phyloP scores from a whole-genome alignment of 805 yeast species.

The Candida ponderosae region DNA sequence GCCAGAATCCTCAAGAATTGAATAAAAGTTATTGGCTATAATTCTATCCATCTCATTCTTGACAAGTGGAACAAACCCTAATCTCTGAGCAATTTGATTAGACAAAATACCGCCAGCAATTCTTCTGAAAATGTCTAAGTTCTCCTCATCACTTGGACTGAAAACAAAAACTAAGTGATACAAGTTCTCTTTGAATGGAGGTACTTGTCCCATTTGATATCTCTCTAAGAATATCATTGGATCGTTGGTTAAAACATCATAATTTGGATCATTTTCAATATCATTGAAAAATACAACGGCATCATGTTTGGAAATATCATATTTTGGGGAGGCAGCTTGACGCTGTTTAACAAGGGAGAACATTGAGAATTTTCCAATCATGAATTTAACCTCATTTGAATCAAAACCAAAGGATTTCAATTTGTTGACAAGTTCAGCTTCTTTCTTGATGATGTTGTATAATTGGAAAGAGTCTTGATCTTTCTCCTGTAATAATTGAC shows the following conservation, averaged over 20 bases:
- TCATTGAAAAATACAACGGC: conserved; percentile 69
- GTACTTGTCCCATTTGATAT: conserved; percentile 52
- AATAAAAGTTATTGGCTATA: conserved; percentile 11
- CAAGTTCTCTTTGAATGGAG: conserved; percentile 63
- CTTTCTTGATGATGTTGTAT: conserved; percentile 29
- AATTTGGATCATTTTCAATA: conserved; percentile 54
- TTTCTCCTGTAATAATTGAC: conserved; percentile 45
- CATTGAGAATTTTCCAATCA: conserved; percentile 34
- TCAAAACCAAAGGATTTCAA: conserved; percentile 26
- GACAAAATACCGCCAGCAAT: conserved; percentile 41
- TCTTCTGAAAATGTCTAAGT: conserved; percentile 41
- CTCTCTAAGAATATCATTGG: conserved; percentile 38
- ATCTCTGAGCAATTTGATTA: conserved; percentile 63
- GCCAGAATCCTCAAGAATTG: conserved; percentile 10
- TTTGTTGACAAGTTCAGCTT: conserved; percentile 21
- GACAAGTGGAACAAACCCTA: conserved; percentile 71
- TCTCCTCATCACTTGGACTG: conserved; percentile 45
- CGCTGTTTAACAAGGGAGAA: conserved; percentile 14
- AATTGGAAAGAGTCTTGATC: conserved; percentile 37
- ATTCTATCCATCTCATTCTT: conserved; percentile 12
- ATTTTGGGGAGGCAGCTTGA: conserved; percentile 14
- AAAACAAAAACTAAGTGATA: conserved; percentile 68
- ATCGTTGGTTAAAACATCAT: conserved; percentile 37
- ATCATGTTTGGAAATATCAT: conserved; percentile 21
- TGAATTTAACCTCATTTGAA: conserved; percentile 23